phyloP scores from a whole-genome alignment of 148 eudicot genomes.

The Rhododendron williamsianum region DNA sequence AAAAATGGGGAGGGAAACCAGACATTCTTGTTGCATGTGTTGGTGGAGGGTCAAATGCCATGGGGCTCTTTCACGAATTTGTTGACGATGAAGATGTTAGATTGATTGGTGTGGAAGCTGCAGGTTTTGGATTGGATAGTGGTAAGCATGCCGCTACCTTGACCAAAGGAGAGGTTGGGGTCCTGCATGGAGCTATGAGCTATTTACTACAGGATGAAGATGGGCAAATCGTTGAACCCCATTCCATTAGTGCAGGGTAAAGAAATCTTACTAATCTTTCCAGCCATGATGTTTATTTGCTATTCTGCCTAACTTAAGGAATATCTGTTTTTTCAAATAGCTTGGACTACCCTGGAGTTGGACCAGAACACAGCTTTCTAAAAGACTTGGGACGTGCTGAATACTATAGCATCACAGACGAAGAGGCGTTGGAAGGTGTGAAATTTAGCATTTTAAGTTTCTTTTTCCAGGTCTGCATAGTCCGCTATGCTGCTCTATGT shows the following conservation, averaged over 20 bases:
- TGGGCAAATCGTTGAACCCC: constrained; percentile 95
- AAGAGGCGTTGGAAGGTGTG: constrained; percentile 92
- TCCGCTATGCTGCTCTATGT: neutral
- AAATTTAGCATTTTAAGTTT: neutral
- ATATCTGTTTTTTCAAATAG: constrained; percentile 23
- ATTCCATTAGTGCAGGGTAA: constrained; percentile 99
- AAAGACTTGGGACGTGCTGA: constrained; percentile 95
- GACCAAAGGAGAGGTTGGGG: constrained; percentile 90
- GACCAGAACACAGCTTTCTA: constrained; percentile 95
- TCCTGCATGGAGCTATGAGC: constrained; percentile 97
- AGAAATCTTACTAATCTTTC: neutral
- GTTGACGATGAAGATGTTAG: constrained; percentile 72
- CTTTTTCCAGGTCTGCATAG: neutral
- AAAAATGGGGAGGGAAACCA: constrained; percentile 99
- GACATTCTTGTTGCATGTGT: constrained; percentile 90
- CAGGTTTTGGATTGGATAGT: constrained; percentile 73
- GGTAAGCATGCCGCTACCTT: constrained; percentile 89
- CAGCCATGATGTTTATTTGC: neutral
- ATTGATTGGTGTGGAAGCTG: constrained; percentile 88
- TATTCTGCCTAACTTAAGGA: neutral
- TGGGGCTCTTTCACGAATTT: constrained; percentile 92
- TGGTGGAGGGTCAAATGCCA: constrained; percentile 94
- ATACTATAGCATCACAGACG: constrained; percentile 79
- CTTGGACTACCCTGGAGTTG: constrained; percentile 97
- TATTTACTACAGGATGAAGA: constrained; percentile 96